phyloP scores from a whole-genome alignment of 495 filamentous ascomycete genomes.

The Aspergillus heteromorphus region DNA sequence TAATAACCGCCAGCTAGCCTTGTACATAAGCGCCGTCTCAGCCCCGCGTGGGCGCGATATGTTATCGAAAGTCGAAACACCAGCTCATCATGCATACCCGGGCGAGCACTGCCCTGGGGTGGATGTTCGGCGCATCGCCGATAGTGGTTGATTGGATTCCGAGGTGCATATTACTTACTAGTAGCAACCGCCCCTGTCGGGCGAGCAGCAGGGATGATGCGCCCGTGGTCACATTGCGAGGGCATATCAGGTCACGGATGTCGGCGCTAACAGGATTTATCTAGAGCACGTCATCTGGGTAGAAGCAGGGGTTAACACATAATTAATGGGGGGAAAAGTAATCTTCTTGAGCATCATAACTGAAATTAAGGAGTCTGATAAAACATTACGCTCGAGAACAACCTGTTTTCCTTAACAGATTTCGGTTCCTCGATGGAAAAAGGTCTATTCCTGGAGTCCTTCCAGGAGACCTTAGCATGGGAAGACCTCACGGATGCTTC shows the following conservation, averaged over 20 bases:
- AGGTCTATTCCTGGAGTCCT: background rate
- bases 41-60: background rate
- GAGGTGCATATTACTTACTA: too few relatives aligned
- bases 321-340: too few relatives aligned
- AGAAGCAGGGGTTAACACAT: too few relatives aligned
- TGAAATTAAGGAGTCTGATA: too few relatives aligned
- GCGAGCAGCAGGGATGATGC: background rate
- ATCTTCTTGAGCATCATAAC: too few relatives aligned
- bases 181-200: background rate
- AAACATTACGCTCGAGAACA: too few relatives aligned
- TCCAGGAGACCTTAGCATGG: slow-evolving; percentile 3
- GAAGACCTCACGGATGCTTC: background rate
- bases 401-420: background rate
- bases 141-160: background rate
- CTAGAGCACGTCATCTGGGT: too few relatives aligned
- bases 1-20: background rate
- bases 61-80: background rate
- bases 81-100: background rate
- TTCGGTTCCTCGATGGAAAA: background rate
- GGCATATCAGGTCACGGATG: background rate
- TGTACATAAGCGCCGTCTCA: background rate
- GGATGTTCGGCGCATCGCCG: background rate
- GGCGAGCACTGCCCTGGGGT: background rate
- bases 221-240: background rate
- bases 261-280: background rate